Evolutionary conservation across 345 rosid genomes (phyloP), one percentile per base, ranked within the genome.

Genomic region (Eucalyptus camaldulensis): DNA sequence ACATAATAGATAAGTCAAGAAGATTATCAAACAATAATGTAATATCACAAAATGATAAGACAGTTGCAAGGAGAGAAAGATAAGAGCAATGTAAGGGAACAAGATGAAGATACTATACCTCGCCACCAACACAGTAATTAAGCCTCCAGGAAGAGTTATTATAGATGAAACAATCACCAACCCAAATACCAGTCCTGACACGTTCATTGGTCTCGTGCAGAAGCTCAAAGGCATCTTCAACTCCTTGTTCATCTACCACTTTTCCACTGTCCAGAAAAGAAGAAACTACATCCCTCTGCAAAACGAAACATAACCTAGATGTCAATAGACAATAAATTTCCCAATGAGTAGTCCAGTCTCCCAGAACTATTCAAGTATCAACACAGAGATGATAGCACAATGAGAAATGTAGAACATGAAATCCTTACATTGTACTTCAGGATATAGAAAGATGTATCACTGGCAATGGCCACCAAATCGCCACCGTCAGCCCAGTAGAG

Each of bases 401-500:
- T 14, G 37, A 65, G 76, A 65, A 65, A 76, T 76, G 85, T 11
- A 40, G 27, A 76, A 76, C 85, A 12, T 40, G 27, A 76, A 44
- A 76, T 76, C 47, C 96, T 94, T 90, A 98, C 99, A 90, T 95
- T 96, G 94, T 93, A 98, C 91, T 97, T 98, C 90, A 98, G 96
- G 90, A 98, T 97, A 95, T 98, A 98, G 95, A 98, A 98, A 65
- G 99, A 98, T 21, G 98, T 86, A 86, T 98, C 99, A 92, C 99
- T 97, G 72, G 99, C 96, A 93, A 98, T 95, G 60, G 99, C 97
- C 92, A 98, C 97, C 88, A 98, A 91, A 93, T 98, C 99, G 91
- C 99, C 99, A 88, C 99, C 95, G 91, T 98, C 99, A 92, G 99
- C 99, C 99, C 99, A 98, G 91, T 96, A 97, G 37, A 98, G 96